These are phyloP conservation scores for Phytopythium sindhum DNA, from an alignment of 352 stramenopile genomes.

Conservation along the genomic window DNA sequence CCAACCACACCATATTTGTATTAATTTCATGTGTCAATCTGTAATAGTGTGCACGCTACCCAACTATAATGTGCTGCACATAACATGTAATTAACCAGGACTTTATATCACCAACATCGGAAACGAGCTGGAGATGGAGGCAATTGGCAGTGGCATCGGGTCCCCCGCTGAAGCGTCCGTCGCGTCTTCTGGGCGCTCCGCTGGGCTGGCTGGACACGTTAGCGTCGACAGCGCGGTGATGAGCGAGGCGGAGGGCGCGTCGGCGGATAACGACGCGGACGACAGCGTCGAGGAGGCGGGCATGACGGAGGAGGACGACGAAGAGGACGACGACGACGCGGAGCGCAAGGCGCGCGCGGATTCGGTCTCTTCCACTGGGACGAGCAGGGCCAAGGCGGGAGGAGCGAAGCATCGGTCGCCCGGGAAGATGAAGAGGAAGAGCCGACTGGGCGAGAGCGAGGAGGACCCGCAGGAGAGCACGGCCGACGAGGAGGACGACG, in stretches of 20 bases:
- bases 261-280: constrained; percentile 9
- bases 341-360: neutral
- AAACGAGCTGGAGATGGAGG: neutral
- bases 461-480: constrained; percentile 42
- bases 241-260: constrained; percentile 12
- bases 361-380: neutral
- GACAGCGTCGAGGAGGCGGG: constrained; percentile 28
- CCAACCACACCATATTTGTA: too few species aligned
- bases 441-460: constrained; percentile 37
- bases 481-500: constrained; percentile 48
- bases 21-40: too few species aligned
- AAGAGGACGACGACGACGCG: constrained; percentile 36
- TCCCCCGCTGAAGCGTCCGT: neutral
- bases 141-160: neutral
- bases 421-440: constrained; percentile 2
- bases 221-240: neutral
- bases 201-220: neutral
- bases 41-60: too few species aligned
- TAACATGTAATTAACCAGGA: too few species aligned
- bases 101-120: too few species aligned
- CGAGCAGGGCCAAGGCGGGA: neutral
- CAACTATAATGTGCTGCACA: too few species aligned
- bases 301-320: constrained; percentile 33
- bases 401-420: neutral
- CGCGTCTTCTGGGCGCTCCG: neutral